Evolutionary conservation across 176 grass and related monocot species (phyloP).

Genomic region (Areca catechu): DNA sequence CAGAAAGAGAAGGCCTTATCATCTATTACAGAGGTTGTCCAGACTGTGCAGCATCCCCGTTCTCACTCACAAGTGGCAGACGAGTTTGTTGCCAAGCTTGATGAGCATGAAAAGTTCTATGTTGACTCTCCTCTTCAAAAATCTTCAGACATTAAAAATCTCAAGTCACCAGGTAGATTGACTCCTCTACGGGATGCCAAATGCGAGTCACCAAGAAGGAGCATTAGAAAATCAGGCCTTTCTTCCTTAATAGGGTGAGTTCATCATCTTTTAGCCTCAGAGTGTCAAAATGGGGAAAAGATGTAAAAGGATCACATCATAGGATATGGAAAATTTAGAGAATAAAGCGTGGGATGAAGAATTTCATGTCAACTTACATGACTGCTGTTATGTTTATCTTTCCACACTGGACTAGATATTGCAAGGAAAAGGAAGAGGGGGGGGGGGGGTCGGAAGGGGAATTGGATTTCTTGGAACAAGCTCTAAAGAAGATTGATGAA

Average conservation of each 20-base stretch:
- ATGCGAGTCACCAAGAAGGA: conserved; percentile 30
- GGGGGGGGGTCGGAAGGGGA: too few species aligned
- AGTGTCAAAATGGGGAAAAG: too few species aligned
- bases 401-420: too few species aligned
- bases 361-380: too few species aligned
- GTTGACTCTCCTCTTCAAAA: conserved; percentile 27
- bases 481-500: too few species aligned
- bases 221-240: conserved; percentile 37
- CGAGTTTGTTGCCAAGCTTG: conserved; percentile 20
- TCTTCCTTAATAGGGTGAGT: conserved; percentile 68
- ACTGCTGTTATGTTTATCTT: too few species aligned
- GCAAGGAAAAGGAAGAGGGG: too few species aligned
- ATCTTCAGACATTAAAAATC: conserved; percentile 8
- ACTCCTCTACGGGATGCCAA: conserved; percentile 42
- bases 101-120: conserved; percentile 28
- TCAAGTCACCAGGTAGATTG: conserved; percentile 43
- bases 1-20: conserved; percentile 91
- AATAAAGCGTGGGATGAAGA: too few species aligned
- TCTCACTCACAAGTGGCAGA: conserved; percentile 28
- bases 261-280: too few species aligned
- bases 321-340: too few species aligned
- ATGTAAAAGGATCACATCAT: too few species aligned
- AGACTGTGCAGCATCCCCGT: conserved; percentile 68
- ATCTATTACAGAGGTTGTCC: conserved; percentile 82
- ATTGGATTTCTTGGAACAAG: too few species aligned